These are phyloP conservation scores for Colletotrichum spaethianum DNA, from an alignment of 2,329 filamentous ascomycete genomes.

Conservation along the genomic window DNA sequence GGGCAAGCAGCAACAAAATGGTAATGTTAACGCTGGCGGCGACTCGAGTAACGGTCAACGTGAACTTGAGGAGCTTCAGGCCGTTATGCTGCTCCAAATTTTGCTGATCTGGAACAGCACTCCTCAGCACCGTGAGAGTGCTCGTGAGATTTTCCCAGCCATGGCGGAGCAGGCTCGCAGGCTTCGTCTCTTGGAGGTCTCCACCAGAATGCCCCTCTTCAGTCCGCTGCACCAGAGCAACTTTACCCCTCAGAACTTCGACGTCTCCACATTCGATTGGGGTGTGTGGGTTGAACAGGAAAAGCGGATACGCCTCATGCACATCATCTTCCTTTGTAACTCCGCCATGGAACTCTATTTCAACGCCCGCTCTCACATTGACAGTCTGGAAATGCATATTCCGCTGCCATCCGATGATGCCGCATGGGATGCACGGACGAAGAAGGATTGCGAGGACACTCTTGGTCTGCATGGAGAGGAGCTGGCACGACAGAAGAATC, in stretches of 20 bases:
- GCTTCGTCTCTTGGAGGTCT: constrained; percentile 69
- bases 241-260: constrained; percentile 61
- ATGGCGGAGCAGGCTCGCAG: constrained; percentile 71
- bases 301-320: constrained; percentile 75
- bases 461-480: constrained; percentile 74
- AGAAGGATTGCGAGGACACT: constrained; percentile 73
- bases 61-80: constrained; percentile 77
- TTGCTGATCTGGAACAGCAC: constrained; percentile 81
- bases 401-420: constrained; percentile 82
- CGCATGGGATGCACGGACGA: constrained; percentile 77
- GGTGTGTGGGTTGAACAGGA: constrained; percentile 79
- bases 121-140: constrained; percentile 73
- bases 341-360: constrained; percentile 79
- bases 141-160: constrained; percentile 70
- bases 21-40: constrained; percentile 4
- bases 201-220: constrained; percentile 62
- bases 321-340: constrained; percentile 75
- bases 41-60: constrained; percentile 41
- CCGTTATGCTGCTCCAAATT: constrained; percentile 73
- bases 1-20: constrained; percentile 43
- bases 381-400: constrained; percentile 74
- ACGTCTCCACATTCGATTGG: constrained; percentile 74
- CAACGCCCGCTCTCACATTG: constrained; percentile 75
- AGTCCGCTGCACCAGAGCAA: constrained; percentile 74
- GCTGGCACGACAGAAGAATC: constrained; percentile 69